Conservation (phyloP, 2,329 filamentous ascomycete genomes). For the Ophiosphaerella narmari region DNA sequence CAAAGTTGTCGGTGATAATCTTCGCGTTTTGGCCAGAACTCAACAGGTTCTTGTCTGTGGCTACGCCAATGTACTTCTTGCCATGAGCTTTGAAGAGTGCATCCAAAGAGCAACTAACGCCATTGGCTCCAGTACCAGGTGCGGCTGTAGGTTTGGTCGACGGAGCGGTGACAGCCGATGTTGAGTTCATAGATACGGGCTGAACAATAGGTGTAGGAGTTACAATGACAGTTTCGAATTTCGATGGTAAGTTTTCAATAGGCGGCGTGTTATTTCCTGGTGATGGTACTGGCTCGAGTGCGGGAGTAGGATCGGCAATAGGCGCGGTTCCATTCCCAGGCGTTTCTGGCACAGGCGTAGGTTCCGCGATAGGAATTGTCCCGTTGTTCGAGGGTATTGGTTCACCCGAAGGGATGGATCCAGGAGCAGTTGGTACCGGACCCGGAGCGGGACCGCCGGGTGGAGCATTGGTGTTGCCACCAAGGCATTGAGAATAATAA, state of each 20-base stretch:
- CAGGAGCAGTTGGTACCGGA: not conserved
- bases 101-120: slow-evolving; percentile 50
- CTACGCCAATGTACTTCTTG: slow-evolving; percentile 68
- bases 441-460: not conserved
- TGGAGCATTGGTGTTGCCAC: slow-evolving; percentile 7
- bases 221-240: not conserved
- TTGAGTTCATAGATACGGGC: not conserved
- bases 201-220: slow-evolving; percentile 1
- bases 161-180: not conserved
- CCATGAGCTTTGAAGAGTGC: slow-evolving; percentile 63
- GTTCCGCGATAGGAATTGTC: slow-evolving; percentile 1
- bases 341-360: too few relatives aligned
- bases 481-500: slow-evolving; percentile 54
- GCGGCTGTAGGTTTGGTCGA: slow-evolving; percentile 3
- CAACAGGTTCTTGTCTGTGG: slow-evolving; percentile 60
- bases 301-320: slow-evolving; percentile 3
- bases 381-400: slow-evolving; percentile 11
- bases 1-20: slow-evolving; percentile 65
- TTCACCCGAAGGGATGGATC: slow-evolving; percentile 9
- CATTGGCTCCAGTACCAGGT: slow-evolving; percentile 20
- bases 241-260: slow-evolving; percentile 3
- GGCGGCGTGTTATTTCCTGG: slow-evolving; percentile 1
- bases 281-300: too few relatives aligned
- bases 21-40: slow-evolving; percentile 56
- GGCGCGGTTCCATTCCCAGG: not conserved